phyloP scores from a whole-genome alignment of 495 filamentous ascomycete species.

The Schizothecium vesticola region DNA sequence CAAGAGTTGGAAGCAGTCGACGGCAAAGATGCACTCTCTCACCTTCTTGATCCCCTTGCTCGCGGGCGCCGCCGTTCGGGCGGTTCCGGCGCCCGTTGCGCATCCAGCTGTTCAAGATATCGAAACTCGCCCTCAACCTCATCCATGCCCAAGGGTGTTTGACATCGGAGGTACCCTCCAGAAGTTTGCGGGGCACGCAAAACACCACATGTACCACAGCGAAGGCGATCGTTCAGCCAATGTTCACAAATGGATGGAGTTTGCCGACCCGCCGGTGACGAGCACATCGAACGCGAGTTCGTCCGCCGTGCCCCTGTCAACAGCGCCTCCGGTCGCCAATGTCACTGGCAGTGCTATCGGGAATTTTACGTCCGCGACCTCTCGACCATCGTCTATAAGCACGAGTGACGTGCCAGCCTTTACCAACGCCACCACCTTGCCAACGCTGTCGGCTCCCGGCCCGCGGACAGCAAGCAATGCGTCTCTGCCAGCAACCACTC shows the following conservation, averaged over 20 bases:
- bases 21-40: conserved; percentile 1
- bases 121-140: background rate
- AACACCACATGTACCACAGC: background rate
- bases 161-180: background rate
- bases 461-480: background rate
- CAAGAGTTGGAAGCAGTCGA: background rate
- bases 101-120: background rate
- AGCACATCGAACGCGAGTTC: background rate
- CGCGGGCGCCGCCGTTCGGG: background rate
- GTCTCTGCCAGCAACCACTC: background rate
- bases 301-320: background rate
- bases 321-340: background rate
- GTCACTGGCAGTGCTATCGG: background rate
- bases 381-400: background rate
- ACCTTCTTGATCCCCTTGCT: conserved; percentile 6
- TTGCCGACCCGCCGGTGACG: background rate
- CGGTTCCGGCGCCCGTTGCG: background rate
- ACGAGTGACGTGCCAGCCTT: background rate
- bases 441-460: background rate
- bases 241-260: background rate
- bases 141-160: background rate
- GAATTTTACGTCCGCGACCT: background rate
- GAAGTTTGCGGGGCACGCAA: background rate
- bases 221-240: background rate
- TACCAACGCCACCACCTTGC: background rate